A percentile compares a stretch with the other conserved stretches of the same genome.
These are phyloP conservation scores for Paxillus ammoniavirescens DNA, from an alignment of 768 basidiomycete species.

Conservation along the genomic window DNA sequence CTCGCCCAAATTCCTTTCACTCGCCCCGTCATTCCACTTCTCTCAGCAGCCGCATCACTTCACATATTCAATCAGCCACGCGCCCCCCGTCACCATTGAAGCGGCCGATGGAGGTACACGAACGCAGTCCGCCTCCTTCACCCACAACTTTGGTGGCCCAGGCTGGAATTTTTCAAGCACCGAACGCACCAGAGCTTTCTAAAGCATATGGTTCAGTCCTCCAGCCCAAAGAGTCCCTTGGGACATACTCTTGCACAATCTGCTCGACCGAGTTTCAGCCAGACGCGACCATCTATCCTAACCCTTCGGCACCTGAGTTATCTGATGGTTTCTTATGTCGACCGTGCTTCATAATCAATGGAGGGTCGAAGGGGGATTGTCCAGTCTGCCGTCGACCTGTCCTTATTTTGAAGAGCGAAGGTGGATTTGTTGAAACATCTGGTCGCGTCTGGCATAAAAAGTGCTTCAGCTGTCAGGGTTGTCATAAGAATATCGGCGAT, in stretches of 20 bases:
- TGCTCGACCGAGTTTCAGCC: slow-evolving; percentile 69
- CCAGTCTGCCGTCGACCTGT: slow-evolving; percentile 67
- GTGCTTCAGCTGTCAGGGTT: slow-evolving; percentile 76
- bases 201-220: slow-evolving; percentile 86
- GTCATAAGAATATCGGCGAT: slow-evolving; percentile 70
- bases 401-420: slow-evolving; percentile 72
- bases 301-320: slow-evolving; percentile 38
- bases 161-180: slow-evolving; percentile 59
- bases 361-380: slow-evolving; percentile 78
- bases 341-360: slow-evolving; percentile 66
- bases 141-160: slow-evolving; percentile 50
- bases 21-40: slow-evolving; percentile 28
- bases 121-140: slow-evolving; percentile 24
- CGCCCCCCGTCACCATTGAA: slow-evolving; percentile 62
- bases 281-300: slow-evolving; percentile 85
- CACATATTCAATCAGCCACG: slow-evolving; percentile 56
- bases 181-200: slow-evolving; percentile 60
- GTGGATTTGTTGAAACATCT: slow-evolving; percentile 70
- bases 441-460: slow-evolving; percentile 78
- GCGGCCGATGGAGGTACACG: slow-evolving; percentile 24
- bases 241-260: slow-evolving; percentile 63
- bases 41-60: slow-evolving; percentile 49
- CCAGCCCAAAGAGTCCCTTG: slow-evolving; percentile 73
- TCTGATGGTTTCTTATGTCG: slow-evolving; percentile 68
- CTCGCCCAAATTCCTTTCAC: slow-evolving; percentile 41